phyloP scores from a whole-genome alignment of 352 stramenopile species.

The Pythium dissotocum region DNA sequence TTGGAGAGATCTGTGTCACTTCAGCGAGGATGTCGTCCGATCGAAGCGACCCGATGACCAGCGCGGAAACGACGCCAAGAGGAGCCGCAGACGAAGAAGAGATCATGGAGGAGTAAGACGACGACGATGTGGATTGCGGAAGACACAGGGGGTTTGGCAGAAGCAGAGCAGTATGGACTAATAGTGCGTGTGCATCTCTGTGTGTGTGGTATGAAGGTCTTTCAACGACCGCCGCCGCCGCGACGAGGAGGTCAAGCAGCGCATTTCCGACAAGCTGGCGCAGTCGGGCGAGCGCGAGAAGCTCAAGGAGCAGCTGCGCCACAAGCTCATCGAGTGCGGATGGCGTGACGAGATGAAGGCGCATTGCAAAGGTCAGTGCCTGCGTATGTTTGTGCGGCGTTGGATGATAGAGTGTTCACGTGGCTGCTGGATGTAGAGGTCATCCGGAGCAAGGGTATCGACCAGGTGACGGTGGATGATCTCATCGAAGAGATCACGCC shows the following conservation, averaged over 20 bases:
- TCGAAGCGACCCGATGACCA: conserved; percentile 10
- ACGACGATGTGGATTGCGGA: not conserved
- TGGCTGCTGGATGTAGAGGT: conserved; percentile 62
- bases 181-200: not conserved
- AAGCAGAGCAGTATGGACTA: not conserved
- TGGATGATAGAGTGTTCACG: not conserved
- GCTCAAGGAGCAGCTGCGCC: conserved; percentile 28
- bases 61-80: not conserved
- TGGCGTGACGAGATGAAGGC: conserved; percentile 93
- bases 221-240: conserved; percentile 15
- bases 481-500: conserved; percentile 92
- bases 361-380: conserved; percentile 74
- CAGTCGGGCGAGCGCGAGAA: conserved; percentile 27
- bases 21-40: conserved; percentile 7
- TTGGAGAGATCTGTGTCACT: not conserved
- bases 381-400: not conserved
- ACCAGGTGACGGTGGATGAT: conserved; percentile 95
- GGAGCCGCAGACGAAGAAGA: not conserved
- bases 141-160: not conserved
- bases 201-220: conserved; percentile 6
- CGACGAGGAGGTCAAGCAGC: conserved; percentile 19
- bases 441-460: conserved; percentile 92
- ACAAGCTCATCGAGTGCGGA: conserved; percentile 69
- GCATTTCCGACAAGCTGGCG: conserved; percentile 19
- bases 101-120: conserved; percentile 20